Evolutionary conservation across 2,329 filamentous ascomycete genomes (phyloP), one percentile per base, ranked within the genome.

Genomic region (Neopestalotiopsis sp.): DNA sequence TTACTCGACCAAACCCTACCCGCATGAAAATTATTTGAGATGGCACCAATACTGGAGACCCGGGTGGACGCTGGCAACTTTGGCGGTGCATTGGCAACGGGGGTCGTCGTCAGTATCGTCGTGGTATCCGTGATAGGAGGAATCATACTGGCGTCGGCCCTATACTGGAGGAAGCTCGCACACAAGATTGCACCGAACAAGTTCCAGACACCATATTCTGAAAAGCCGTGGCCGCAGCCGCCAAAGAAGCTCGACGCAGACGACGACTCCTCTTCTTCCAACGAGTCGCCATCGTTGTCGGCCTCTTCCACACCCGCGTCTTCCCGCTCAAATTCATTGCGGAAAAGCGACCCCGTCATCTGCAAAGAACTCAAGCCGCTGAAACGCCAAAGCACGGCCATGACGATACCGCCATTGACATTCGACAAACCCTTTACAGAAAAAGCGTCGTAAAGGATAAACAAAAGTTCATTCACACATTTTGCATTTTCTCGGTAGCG

Each of bases 211-310:
- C 65, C 65, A 52, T 10, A 59, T 6, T 42, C 52, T 30, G 65
- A 67, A 34, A 67, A 67, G 49, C 34, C 65, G 24, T 67, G 65
- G 65, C 65, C 65, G 14, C 60, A 67, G 13, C 65, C 56, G 30
- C 65, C 65, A 17, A 40, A 17, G n/a, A 42, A 67, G 38, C n/a
- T 40, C 5, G 38, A 34, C 24, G 24, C 24, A 28, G 24, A 28
- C 13, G 59, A 62, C 30, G 20, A 62, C 30, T 40, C 59, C 4
- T 65, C 59, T 7, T 65, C 60, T 13, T 34, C 28, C 34, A 42
- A 63, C 14, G 12, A 24, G n/a, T 34, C 60, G 13, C 59, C 56
- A 32, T 32, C 20, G 24, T 58, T 20, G 30, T 59, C 61, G 30
- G 40, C 28, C 13, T 20, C 34, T 42, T 49, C 61, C 4, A 45